Base-by-base conservation (phyloP, 2,329 filamentous ascomycete genomes). In the Orbilia oligospora region DNA sequence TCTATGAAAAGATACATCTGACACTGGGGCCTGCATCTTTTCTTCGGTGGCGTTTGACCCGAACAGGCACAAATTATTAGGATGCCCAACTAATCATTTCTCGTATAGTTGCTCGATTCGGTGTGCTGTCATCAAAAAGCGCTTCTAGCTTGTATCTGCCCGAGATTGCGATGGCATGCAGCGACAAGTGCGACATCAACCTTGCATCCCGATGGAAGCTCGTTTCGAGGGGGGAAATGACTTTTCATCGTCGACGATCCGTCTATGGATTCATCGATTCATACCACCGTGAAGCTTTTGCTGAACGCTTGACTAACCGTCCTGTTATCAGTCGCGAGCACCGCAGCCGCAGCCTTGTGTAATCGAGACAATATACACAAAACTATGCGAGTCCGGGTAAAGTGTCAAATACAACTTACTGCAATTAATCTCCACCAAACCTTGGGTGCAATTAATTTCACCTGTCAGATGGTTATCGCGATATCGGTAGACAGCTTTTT, bases 1-100 rank as follows among this genome's bases (percentile, higher is more conserved):
- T 24, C 67, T 71, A 77, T 77, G 73, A 58, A 71, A 71, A 77
- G 73, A 56, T 69, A 69, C 71, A 63, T 75, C 71, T 75, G 71
- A 75, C 55, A 64, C 71, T 30, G 24, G 36, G 70, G 70, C 70
- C 71, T 75, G 71, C 64, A 68, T 22, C 33, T 55, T 61, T 44
- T 75, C 55, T 64, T 73, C 56, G 33, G 71, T 75, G 71, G 71
- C 71, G 71, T 75, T 75, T 73, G 70, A 61, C 36, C 44, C 61
- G 67, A 77, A 68, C 41, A 77, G 63, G 48, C 73, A 66, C 61
- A 71, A 70, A 76, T 70, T 61, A 27, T 61, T 56, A 65, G 55
- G 58, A 36, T 66, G 48, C 67, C 51, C 67, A 41, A 61, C 73
- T 77, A 77, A 71, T 77, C 67, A 67, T 56, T 63, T 71, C 73